phyloP scores from a whole-genome alignment of 1,284 basidiomycete species.

The Cutaneotrichosporon sp. region DNA sequence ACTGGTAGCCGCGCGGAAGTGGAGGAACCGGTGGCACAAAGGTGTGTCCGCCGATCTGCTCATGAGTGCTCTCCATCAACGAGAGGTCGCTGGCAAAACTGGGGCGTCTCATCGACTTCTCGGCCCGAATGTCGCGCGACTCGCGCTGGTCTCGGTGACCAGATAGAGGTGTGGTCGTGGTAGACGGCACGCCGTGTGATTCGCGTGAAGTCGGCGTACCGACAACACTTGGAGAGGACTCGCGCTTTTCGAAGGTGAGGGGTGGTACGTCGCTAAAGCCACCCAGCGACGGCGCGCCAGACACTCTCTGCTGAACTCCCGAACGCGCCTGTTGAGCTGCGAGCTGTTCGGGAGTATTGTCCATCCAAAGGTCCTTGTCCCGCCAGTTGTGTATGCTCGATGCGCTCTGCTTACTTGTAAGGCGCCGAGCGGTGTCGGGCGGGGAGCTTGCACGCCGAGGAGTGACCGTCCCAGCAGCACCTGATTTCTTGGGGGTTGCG shows the following conservation, averaged over 20 bases:
- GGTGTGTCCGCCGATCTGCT: slow-evolving; percentile 48
- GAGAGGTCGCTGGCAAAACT: slow-evolving; percentile 84
- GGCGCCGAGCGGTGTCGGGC: slow-evolving; percentile 19
- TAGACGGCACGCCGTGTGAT: slow-evolving; percentile 50
- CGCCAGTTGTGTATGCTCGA: slow-evolving; percentile 16
- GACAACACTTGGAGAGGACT: slow-evolving; percentile 82
- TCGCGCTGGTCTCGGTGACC: slow-evolving; percentile 60
- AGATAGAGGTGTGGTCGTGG: slow-evolving; percentile 60
- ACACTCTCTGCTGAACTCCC: neutral
- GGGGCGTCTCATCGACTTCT: slow-evolving; percentile 33
- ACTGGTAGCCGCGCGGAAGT: slow-evolving; percentile 85
- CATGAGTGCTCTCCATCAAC: slow-evolving; percentile 37
- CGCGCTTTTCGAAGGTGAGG: slow-evolving; percentile 61
- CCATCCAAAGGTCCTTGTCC: slow-evolving; percentile 27
- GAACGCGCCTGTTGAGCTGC: slow-evolving; percentile 1
- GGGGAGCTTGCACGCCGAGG: slow-evolving; percentile 58
- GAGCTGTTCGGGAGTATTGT: slow-evolving; percentile 1
- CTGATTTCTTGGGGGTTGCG: slow-evolving; percentile 59
- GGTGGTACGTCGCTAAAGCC: slow-evolving; percentile 21
- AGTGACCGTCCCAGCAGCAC: slow-evolving; percentile 37
- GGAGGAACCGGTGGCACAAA: slow-evolving; percentile 92
- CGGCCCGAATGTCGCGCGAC: slow-evolving; percentile 16
- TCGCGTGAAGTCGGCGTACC: slow-evolving; percentile 54
- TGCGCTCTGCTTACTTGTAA: slow-evolving; percentile 15
- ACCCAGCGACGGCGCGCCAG: slow-evolving; percentile 12